phyloP scores from a whole-genome alignment of 176 grass and related monocot genomes.

The Raddia distichophylla region DNA sequence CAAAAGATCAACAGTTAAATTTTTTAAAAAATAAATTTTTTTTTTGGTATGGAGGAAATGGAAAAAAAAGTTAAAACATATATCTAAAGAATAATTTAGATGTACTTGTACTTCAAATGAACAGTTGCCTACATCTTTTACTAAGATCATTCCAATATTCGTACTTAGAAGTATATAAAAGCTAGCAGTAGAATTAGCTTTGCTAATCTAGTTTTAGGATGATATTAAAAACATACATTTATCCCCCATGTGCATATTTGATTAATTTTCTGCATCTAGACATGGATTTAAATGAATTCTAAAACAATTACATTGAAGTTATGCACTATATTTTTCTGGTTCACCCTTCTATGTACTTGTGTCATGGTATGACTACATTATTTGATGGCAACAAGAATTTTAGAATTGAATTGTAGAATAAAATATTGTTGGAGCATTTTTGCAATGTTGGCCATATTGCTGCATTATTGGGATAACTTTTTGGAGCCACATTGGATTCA shows the following conservation, averaged over 20 bases:
- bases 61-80: neutral
- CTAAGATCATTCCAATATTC: neutral
- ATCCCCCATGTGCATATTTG: neutral
- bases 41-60: neutral
- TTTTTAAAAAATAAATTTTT: neutral
- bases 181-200: neutral
- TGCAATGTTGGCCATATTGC: neutral
- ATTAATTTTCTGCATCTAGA: neutral
- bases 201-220: neutral
- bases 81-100: constrained; percentile 2
- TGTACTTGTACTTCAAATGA: neutral
- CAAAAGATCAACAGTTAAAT: neutral
- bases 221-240: neutral
- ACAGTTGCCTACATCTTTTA: neutral
- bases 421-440: neutral
- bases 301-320: neutral
- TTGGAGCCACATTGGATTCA: neutral
- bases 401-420: neutral
- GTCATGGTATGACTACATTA: too few relatives aligned
- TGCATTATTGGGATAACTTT: neutral
- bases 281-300: neutral
- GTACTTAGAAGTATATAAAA: neutral
- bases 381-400: neutral
- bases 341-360: neutral
- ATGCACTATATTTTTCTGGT: neutral